Conservation (phyloP, 371 early-diverging fungal genomes). For the Mortierella sp. region DNA sequence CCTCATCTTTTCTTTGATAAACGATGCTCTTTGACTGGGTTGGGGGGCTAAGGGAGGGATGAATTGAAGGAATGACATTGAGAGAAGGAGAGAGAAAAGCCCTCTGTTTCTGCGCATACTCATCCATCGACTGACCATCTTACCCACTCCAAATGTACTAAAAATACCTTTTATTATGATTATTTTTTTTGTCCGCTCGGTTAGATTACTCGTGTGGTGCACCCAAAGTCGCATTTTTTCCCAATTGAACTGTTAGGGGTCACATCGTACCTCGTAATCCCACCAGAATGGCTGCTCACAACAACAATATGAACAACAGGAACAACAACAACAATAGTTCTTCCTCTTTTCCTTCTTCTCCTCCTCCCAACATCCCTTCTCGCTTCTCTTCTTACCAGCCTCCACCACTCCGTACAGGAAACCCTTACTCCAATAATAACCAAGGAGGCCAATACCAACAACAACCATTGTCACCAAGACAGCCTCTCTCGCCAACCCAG, state of each 20-base stretch:
- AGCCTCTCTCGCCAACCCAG: slow-evolving; percentile 3
- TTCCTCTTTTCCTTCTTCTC: slow-evolving; percentile 14
- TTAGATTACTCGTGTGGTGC: slow-evolving; percentile 1
- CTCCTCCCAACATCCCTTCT: slow-evolving; percentile 8
- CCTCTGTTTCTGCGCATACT: neutral
- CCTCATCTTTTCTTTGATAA: neutral
- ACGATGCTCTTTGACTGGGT: neutral
- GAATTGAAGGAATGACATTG: too few relatives aligned
- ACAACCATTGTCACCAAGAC: neutral
- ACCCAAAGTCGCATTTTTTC: neutral
- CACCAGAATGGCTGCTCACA: neutral
- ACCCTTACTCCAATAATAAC: neutral
- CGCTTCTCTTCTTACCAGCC: slow-evolving; percentile 13
- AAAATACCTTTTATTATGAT: slow-evolving; percentile 15
- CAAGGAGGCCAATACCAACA: slow-evolving; percentile 1
- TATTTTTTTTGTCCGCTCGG: slow-evolving; percentile 2
- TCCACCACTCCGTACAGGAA: slow-evolving; percentile 4
- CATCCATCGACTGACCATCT: neutral
- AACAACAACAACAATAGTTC: neutral
- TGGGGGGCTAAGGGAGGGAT: neutral
- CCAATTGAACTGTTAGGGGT: slow-evolving; percentile 1
- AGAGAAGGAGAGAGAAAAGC: neutral
- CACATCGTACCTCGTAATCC: neutral
- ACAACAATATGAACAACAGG: slow-evolving; percentile 3
- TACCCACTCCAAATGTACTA: slow-evolving; percentile 3